phyloP scores from a whole-genome alignment of 1,284 basidiomycete species.

The Tremellales sp. region DNA sequence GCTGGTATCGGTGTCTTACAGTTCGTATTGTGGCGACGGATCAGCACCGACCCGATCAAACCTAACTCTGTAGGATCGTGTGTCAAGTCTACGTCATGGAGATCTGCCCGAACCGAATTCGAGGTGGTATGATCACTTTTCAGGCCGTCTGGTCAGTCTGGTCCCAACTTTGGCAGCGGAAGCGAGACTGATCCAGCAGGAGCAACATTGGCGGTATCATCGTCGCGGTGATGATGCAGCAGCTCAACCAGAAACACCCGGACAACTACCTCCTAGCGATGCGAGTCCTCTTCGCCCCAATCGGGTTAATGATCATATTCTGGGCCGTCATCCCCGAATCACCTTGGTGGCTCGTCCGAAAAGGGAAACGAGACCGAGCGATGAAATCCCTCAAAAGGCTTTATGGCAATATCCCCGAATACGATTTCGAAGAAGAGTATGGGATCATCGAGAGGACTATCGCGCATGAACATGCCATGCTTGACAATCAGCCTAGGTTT shows the following conservation, averaged over 20 bases:
- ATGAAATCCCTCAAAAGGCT: constrained; percentile 11
- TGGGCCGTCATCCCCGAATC: constrained; percentile 16
- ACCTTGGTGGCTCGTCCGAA: constrained; percentile 13
- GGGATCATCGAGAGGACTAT: constrained; percentile 17
- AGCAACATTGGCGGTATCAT: neutral
- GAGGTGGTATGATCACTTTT: constrained; percentile 19
- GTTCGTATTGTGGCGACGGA: neutral
- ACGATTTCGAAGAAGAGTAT: constrained; percentile 32
- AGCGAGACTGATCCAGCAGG: neutral
- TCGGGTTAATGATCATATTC: constrained; percentile 14
- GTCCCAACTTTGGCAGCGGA: neutral
- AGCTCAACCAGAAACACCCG: constrained; percentile 7
- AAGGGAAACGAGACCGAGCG: constrained; percentile 11
- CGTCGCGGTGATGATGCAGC: neutral
- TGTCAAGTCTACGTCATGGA: constrained; percentile 16
- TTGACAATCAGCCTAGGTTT: constrained; percentile 1
- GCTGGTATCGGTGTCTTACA: constrained; percentile 12
- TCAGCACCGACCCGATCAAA: neutral
- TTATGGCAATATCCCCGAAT: constrained; percentile 23
- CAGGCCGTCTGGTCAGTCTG: constrained; percentile 11
- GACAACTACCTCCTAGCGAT: constrained; percentile 14
- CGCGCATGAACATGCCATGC: constrained; percentile 15
- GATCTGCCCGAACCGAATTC: constrained; percentile 13
- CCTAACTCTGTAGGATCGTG: too few relatives aligned
- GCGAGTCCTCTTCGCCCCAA: constrained; percentile 6